Evolutionary conservation across 805 yeast species (phyloP).

Genomic region (Ogataea philodendri): DNA sequence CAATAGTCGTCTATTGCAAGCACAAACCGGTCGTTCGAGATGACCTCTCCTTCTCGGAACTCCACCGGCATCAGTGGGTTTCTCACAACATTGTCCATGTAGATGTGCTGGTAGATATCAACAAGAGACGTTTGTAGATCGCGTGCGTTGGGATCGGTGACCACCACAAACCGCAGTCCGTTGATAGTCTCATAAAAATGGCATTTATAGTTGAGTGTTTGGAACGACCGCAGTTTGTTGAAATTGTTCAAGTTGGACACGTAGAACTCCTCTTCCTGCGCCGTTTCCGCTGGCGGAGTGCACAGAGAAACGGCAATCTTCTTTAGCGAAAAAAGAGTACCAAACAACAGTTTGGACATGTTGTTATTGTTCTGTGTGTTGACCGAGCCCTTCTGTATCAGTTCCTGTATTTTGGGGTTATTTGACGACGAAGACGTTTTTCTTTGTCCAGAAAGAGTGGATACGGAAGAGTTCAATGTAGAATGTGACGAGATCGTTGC

Average conservation of each 20-base stretch:
- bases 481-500: constrained; percentile 3
- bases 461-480: constrained; percentile 6
- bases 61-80: constrained; percentile 63
- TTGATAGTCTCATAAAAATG: constrained; percentile 80
- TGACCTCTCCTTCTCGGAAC: constrained; percentile 48
- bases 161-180: constrained; percentile 69
- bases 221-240: constrained; percentile 39
- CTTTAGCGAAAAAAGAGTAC: constrained; percentile 75
- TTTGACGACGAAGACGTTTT: constrained; percentile 4
- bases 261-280: constrained; percentile 10
- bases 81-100: constrained; percentile 57
- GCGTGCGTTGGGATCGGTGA: constrained; percentile 63
- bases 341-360: constrained; percentile 78
- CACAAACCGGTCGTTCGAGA: constrained; percentile 56
- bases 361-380: constrained; percentile 64
- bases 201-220: constrained; percentile 75
- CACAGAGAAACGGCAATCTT: constrained; percentile 53
- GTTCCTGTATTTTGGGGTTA: constrained; percentile 13
- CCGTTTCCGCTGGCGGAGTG: constrained; percentile 5
- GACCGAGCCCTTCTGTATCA: constrained; percentile 34
- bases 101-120: constrained; percentile 58
- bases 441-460: constrained; percentile 2
- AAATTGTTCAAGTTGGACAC: constrained; percentile 32
- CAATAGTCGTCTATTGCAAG: constrained; percentile 51
- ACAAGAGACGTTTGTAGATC: constrained; percentile 53